Base-by-base conservation (phyloP, 371 early-diverging fungal genomes). In the Apophysomyces ossiformis region DNA sequence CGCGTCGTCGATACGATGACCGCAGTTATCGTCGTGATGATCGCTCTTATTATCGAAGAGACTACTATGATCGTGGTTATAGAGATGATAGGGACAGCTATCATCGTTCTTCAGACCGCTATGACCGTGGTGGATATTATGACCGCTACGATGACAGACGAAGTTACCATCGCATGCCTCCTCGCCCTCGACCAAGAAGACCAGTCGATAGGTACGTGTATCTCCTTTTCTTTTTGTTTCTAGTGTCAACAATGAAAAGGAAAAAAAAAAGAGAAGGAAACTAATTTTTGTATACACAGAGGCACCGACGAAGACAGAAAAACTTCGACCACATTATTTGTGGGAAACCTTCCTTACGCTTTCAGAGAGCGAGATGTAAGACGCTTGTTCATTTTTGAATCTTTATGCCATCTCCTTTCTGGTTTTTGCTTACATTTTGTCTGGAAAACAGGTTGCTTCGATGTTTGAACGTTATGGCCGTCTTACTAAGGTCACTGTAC, bases 301-400 rank as follows among this genome's bases (percentile, higher is more conserved):
- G 93, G 92, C 26, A 79, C 83, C 41, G 91, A 89, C 43, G 83
- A 85, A 65, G 90, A 91, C 65, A 81, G 92, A 50, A 70, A 81
- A 50, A 80, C 72, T 0, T 87, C 90, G 2, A 85, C 85, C 37
- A 89, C 89, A 13, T 70, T 93, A 32, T 93, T 87, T 68, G 85
- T 91, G n/a, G 93, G 93, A 56, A 93, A 92, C 66, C 82, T 93
- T 64, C 93, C 93, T n/a, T 93, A 93, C 66, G 79, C 77, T 56
- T 91, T 86, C 68, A 79, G 83, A 58, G 92, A 93, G 68, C 78
- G 81, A 13, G 91, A 93, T 70, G 89, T 81, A 74, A 68, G 73
- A 58, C 6, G 32, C 21, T 15, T 43, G 11, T 21, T 60, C 1
- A 37, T 60, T 41, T 8, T 21, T 41, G 41, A 60, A 39, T 41